phyloP scores from a whole-genome alignment of 2,329 filamentous ascomycete genomes.

The Fusarium goolgardi region DNA sequence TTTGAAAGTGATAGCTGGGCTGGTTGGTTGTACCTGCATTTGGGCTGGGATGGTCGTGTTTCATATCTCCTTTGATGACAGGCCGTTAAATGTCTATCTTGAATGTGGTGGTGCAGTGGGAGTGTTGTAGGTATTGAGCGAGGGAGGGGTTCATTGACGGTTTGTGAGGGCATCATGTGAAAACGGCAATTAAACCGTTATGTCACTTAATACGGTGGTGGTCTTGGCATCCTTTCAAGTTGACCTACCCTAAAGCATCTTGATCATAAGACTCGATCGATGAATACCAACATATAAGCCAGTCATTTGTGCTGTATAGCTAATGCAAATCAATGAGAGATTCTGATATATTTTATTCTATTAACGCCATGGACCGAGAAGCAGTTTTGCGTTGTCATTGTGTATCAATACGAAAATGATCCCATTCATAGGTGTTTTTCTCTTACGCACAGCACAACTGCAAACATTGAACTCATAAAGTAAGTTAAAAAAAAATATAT shows the following conservation, averaged over 20 bases:
- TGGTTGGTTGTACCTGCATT: slow-evolving; percentile 28
- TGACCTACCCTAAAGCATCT: slow-evolving; percentile 11
- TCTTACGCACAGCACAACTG: neutral
- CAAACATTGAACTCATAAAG: too few relatives aligned
- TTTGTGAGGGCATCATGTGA: slow-evolving; percentile 3
- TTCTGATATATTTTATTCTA: too few relatives aligned
- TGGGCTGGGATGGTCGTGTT: slow-evolving; percentile 9
- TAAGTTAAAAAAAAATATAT: too few relatives aligned
- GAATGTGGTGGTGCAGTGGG: neutral
- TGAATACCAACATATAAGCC: neutral
- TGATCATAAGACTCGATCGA: neutral
- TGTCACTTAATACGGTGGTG: slow-evolving; percentile 7
- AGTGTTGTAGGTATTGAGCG: neutral
- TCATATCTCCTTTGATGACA: slow-evolving; percentile 18
- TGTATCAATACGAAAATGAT: neutral
- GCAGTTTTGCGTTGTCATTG: neutral
- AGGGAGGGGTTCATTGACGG: slow-evolving; percentile 18
- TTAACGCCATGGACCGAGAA: neutral
- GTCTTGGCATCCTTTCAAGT: neutral
- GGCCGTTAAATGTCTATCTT: slow-evolving; percentile 1
- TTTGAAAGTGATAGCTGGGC: slow-evolving; percentile 1
- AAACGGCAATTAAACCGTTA: slow-evolving; percentile 22
- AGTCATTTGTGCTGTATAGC: neutral
- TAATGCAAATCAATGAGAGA: too few relatives aligned
- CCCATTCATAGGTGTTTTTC: neutral